Evolutionary conservation across 2,329 filamentous ascomycete genomes (phyloP), one percentile per base, ranked within the genome.

Genomic region (Ophiostoma ulmi): DNA sequence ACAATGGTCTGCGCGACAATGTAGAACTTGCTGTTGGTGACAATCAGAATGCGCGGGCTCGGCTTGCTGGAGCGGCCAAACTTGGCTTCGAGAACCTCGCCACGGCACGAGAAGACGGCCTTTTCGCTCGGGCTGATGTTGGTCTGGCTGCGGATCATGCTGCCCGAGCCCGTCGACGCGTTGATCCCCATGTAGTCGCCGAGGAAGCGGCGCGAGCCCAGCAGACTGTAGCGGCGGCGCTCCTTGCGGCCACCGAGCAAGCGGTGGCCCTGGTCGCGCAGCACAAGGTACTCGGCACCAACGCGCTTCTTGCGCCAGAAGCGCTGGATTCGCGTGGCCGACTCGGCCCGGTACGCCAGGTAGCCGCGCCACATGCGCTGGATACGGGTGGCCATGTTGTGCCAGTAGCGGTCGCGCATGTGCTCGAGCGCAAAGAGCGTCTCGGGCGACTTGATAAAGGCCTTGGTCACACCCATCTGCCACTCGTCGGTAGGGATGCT

Each of bases 371-470:
- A 99, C 77, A 97, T 95, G 75, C 95, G 88, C 81, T 99, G 95
- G 72, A 99, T 98, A 72, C 95, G 89, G 72, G 94, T 97, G 3
- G 95, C 95, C 95, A 99, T 98, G 81, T 98, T 99, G 80, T 98
- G 94, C 94, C 94, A 98, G 81, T 98, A 99, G 71, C 92, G 87
- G 78, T 99, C 95, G 78, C 95, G 88, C 94, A 99, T 98, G 71
- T 96, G 94, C 80, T 99, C 95, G 13, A 99, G 84, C 2, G 95
- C 95, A 77, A 99, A 99, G 1, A 99, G 83, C 0, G 95, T 99
- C 80, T 99, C 95, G 0, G 95, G 95, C 0, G 95, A 94, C 81
- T 99, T 98, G 83, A 99, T 97, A 77, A 99, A 99, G 4, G 93
- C 94, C 81, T 98, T 99, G 0, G 92, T 94, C 5, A 95, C 91